phyloP scores from a whole-genome alignment of 108 stramenopile species.

The Epipyxis sp. region DNA sequence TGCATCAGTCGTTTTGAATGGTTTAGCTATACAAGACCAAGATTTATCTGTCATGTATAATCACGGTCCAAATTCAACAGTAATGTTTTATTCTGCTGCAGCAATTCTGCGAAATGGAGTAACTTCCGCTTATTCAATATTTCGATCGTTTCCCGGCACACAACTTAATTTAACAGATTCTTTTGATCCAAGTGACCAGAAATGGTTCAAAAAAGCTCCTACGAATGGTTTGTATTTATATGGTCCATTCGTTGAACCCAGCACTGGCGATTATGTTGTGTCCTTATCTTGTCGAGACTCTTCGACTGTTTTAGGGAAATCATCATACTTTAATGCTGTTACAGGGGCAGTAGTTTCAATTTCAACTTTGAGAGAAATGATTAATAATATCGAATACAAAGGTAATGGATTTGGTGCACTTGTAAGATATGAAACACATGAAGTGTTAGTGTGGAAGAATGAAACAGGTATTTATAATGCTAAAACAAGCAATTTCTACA shows the following conservation, averaged over 20 bases:
- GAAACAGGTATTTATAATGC: neutral
- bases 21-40: neutral
- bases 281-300: neutral
- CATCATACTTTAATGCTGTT: neutral
- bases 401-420: conserved; percentile 12
- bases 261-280: conserved; percentile 2
- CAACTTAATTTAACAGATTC: neutral
- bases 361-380: neutral
- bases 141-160: conserved; percentile 14
- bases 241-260: conserved; percentile 19
- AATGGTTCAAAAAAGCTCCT: conserved; percentile 6
- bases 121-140: neutral
- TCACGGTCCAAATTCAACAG: neutral
- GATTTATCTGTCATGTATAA: conserved; percentile 14
- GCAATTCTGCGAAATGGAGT: too few relatives aligned
- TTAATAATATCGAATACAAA: neutral
- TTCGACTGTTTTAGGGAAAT: too few relatives aligned
- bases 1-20: neutral
- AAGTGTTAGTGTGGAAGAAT: conserved; percentile 16
- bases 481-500: neutral
- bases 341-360: conserved; percentile 1
- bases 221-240: conserved; percentile 1
- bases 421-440: neutral
- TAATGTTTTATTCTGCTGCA: conserved; percentile 11
- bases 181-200: neutral